Conservation (phyloP, 495 filamentous ascomycete species). For the Mytilinidion resinicola region DNA sequence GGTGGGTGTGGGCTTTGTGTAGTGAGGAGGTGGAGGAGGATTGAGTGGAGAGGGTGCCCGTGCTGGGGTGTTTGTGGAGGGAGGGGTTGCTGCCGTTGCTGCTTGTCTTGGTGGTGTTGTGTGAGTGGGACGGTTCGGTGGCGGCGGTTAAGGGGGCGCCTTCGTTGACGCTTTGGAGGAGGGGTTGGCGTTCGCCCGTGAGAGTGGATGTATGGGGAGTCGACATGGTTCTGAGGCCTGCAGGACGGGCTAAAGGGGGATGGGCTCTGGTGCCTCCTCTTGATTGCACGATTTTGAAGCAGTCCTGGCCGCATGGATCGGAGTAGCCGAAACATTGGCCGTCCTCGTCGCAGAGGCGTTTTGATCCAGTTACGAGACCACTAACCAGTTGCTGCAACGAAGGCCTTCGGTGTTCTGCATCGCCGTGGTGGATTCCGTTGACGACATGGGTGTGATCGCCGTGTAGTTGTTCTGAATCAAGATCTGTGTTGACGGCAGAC, state of each 20-base stretch:
- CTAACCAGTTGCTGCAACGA: slow-evolving; percentile 34
- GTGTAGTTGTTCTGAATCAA: neutral
- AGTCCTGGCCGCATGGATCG: slow-evolving; percentile 79
- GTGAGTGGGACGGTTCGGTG: neutral
- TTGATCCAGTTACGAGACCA: slow-evolving; percentile 17
- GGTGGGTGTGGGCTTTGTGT: slow-evolving; percentile 7
- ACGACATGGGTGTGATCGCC: slow-evolving; percentile 3
- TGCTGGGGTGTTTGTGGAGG: slow-evolving; percentile 83
- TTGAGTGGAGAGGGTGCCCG: slow-evolving; percentile 69
- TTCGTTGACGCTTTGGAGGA: slow-evolving; percentile 31
- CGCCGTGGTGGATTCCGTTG: slow-evolving; percentile 23
- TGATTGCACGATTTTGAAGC: slow-evolving; percentile 49
- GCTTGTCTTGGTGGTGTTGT: slow-evolving; percentile 1
- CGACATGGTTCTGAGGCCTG: slow-evolving; percentile 19
- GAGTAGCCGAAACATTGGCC: slow-evolving; percentile 80
- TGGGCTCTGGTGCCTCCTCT: slow-evolving; percentile 8
- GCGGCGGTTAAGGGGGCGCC: slow-evolving; percentile 9
- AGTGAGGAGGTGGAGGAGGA: slow-evolving; percentile 1
- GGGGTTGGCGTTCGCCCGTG: slow-evolving; percentile 27
- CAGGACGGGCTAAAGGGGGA: slow-evolving; percentile 9
- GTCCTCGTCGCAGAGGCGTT: slow-evolving; percentile 54
- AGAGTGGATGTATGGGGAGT: slow-evolving; percentile 1
- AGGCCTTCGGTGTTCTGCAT: slow-evolving; percentile 27
- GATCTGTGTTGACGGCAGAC: too few relatives aligned
- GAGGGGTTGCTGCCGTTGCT: neutral